Conservation (phyloP, 2,329 filamentous ascomycete genomes). For the Stachybotrys echinatus region DNA sequence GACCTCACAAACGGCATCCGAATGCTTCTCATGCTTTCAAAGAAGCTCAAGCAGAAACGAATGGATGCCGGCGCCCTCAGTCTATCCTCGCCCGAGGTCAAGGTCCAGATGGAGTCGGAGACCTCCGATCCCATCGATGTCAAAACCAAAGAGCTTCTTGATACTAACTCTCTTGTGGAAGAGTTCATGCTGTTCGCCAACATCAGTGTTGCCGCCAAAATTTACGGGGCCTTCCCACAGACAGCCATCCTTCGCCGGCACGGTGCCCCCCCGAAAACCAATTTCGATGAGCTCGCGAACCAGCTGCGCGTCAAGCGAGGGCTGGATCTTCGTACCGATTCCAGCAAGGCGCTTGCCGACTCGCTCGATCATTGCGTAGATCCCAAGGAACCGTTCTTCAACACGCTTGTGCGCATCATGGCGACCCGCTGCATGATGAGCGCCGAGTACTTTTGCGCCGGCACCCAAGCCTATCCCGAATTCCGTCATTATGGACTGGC, state of each 20-base stretch:
- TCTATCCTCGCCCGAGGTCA: constrained; percentile 95
- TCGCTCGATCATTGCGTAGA: constrained; percentile 84
- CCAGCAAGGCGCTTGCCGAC: constrained; percentile 88
- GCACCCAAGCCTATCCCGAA: constrained; percentile 86
- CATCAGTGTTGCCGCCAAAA: constrained; percentile 84
- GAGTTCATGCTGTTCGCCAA: constrained; percentile 99
- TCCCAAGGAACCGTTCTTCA: constrained; percentile 84
- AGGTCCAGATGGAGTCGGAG: constrained; percentile 91
- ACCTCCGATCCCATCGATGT: constrained; percentile 95
- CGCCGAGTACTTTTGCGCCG: constrained; percentile 95
- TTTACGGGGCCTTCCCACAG: constrained; percentile 88
- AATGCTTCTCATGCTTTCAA: constrained; percentile 78
- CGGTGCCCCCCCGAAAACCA: constrained; percentile 85
- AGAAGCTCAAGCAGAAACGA: constrained; percentile 89
- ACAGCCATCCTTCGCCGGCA: constrained; percentile 92
- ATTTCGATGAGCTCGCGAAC: constrained; percentile 90
- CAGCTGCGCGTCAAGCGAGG: constrained; percentile 85
- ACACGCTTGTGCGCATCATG: constrained; percentile 95
- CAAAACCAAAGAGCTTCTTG: constrained; percentile 88
- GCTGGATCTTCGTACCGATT: constrained; percentile 75
- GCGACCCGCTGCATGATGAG: constrained; percentile 99
- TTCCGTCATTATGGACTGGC: constrained; percentile 97
- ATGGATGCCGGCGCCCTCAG: constrained; percentile 95
- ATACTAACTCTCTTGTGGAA: constrained; percentile 96
- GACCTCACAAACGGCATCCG: constrained; percentile 89